These are phyloP conservation scores for Kodamaea sagamina DNA, from an alignment of 805 yeast genomes.

Conservation along the genomic window DNA sequence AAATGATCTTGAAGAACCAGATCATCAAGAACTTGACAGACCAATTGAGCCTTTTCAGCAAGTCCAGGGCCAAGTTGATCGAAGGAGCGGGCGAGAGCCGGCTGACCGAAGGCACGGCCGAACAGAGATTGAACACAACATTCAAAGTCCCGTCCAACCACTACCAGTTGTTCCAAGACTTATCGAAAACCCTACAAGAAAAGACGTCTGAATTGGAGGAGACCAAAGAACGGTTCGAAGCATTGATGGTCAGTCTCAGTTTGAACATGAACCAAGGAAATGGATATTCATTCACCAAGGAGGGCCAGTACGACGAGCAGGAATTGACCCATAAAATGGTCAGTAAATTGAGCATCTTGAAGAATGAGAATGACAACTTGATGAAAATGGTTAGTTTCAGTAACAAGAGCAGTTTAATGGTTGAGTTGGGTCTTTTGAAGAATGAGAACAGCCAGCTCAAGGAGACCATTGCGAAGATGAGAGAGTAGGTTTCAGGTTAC, in stretches of 20 bases:
- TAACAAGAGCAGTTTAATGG: slow-evolving; percentile 68
- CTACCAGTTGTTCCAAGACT: slow-evolving; percentile 49
- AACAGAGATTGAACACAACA: slow-evolving; percentile 10
- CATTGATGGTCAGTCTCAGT: slow-evolving; percentile 42
- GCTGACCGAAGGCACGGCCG: slow-evolving; percentile 2
- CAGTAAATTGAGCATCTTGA: slow-evolving; percentile 57
- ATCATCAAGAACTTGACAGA: slow-evolving; percentile 38
- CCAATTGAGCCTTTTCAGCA: slow-evolving; percentile 28
- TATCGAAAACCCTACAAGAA: slow-evolving; percentile 49
- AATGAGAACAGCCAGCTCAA: slow-evolving; percentile 30
- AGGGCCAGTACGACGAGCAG: slow-evolving; percentile 71
- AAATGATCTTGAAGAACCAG: slow-evolving; percentile 56
- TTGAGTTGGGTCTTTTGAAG: slow-evolving; percentile 64
- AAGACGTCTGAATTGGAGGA: slow-evolving; percentile 54
- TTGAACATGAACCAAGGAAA: slow-evolving; percentile 22
- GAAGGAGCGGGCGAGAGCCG: slow-evolving; percentile 3
- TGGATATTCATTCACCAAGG: slow-evolving; percentile 42
- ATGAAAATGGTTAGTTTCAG: slow-evolving; percentile 73
- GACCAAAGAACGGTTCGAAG: slow-evolving; percentile 63
- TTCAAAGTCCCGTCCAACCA: slow-evolving; percentile 45
- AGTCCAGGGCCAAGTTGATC: slow-evolving; percentile 8
- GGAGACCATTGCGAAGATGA: not conserved
- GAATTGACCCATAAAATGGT: slow-evolving; percentile 75
- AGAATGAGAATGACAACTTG: slow-evolving; percentile 69
- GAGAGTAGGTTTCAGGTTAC: too few species aligned